Evolutionary conservation across 169 alveolate genomes (phyloP), one percentile per base, ranked within the genome.

Genomic region (Perkinsus marinus): DNA sequence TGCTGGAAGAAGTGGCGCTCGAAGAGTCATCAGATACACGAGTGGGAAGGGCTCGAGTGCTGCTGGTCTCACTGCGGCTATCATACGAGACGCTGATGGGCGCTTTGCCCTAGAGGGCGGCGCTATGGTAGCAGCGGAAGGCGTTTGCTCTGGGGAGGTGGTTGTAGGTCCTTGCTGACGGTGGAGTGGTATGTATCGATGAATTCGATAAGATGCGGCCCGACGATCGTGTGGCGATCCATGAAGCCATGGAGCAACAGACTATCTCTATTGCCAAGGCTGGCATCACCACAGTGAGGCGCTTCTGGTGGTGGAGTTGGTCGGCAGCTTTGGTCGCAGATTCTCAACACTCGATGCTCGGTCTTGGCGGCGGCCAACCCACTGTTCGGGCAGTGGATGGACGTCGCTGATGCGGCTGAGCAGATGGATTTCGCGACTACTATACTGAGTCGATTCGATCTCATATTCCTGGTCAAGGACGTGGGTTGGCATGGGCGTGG

Each of bases 341-440:
- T 89, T 41, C 91, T 30, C n/a, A 97, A 97, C 93, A 96, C 99
- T n/a, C 95, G 99, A 89, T 97, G 99, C 57, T 97, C 99, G 22
- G 99, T 99, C 22, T 95, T 99, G 43, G 99, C 99, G 22, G 99
- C 99, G 0, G 99, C 99, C 17, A 99, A 99, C 91, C 99, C 99
- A 30, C 96, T 99, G 5, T 97, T 98, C 94, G 99, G 99, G 26
- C 97, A 99, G 68, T 98, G 98, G 95, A 98, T 98, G 92, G 99
- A 98, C 93, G 95, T 97, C 19, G 97, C 97, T 94, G 98, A 97
- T 38, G 97, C 99, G 16, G 97, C 99, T 39, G 99, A 99, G 93
- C 99, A 99, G 94, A 99, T 98, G 91, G 99, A 99, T 92, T 98
- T 99, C 95, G 97, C 99, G 92, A 97, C 99, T 3, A 98, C 99